phyloP scores from a whole-genome alignment of 2,329 filamentous ascomycete species.

The Coniochaeta sp. region DNA sequence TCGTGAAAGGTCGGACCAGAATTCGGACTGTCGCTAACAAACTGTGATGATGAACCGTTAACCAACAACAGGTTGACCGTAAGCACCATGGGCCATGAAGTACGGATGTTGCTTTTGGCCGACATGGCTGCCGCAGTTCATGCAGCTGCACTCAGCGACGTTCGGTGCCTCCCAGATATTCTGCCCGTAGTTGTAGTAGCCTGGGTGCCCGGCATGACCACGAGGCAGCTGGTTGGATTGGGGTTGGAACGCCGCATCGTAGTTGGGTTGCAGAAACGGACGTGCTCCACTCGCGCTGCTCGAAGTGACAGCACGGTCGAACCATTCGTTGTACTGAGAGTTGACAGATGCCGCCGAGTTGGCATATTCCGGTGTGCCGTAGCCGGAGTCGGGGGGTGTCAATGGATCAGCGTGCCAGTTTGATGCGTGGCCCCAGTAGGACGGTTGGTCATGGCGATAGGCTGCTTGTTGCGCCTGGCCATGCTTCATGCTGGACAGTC shows the following conservation, averaged over 20 bases:
- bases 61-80: constrained; percentile 50
- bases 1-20: no score
- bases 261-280: constrained; percentile 36
- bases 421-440: constrained; percentile 33
- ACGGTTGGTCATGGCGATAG: constrained; percentile 39
- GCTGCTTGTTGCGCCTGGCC: constrained; percentile 19
- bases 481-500: constrained; percentile 32
- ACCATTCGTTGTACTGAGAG: constrained; percentile 52
- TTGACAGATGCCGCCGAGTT: constrained; percentile 49
- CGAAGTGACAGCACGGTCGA: constrained; percentile 30
- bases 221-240: constrained; percentile 32
- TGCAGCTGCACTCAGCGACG: constrained; percentile 42
- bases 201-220: constrained; percentile 32
- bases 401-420: constrained; percentile 31
- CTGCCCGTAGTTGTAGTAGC: constrained; percentile 38
- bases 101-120: constrained; percentile 37
- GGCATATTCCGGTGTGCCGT: constrained; percentile 52
- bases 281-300: constrained; percentile 21
- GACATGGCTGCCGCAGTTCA: constrained; percentile 35
- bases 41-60: no score
- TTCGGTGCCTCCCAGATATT: constrained; percentile 43
- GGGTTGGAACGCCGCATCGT: constrained; percentile 19
- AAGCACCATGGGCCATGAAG: constrained; percentile 39
- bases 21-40: no score
- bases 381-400: constrained; percentile 55